Conservation (phyloP, 2,329 filamentous ascomycete species). For the Cladosporium sp. region DNA sequence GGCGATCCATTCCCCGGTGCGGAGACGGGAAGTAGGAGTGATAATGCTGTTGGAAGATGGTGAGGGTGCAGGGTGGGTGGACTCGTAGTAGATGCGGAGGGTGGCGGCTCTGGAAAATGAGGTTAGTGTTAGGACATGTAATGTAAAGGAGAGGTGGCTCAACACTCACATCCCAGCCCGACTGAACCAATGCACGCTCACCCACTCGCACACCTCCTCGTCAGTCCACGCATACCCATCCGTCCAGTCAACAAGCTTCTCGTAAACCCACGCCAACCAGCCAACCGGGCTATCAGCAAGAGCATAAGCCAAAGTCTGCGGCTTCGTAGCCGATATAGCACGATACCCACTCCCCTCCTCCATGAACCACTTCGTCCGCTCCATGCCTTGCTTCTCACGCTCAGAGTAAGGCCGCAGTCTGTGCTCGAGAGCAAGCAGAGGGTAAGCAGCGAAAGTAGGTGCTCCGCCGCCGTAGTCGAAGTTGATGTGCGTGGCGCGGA, state of each 20-base stretch:
- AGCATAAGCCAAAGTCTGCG: constrained; percentile 69
- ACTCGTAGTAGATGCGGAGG: constrained; percentile 23
- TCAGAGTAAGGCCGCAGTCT: constrained; percentile 53
- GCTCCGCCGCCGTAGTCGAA: constrained; percentile 49
- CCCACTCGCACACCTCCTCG: constrained; percentile 19
- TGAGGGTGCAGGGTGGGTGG: constrained; percentile 7
- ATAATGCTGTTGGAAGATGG: background rate
- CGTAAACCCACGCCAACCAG: constrained; percentile 73
- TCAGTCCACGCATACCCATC: constrained; percentile 20
- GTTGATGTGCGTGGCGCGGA: constrained; percentile 64
- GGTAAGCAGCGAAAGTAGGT: constrained; percentile 53
- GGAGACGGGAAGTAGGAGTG: background rate
- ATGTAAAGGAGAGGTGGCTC: background rate
- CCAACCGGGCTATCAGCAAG: constrained; percentile 69
- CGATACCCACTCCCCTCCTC: constrained; percentile 57
- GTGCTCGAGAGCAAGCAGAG: constrained; percentile 57
- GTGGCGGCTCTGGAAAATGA: constrained; percentile 3
- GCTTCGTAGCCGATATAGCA: constrained; percentile 36
- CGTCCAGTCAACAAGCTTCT: constrained; percentile 40
- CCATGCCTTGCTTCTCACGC: constrained; percentile 52
- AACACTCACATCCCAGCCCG: constrained; percentile 14
- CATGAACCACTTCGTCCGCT: constrained; percentile 57
- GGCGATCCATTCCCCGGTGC: constrained; percentile 16
- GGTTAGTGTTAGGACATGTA: background rate
- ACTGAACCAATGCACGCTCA: constrained; percentile 20